Base-by-base conservation (phyloP, 2,329 filamentous ascomycete genomes). In the Lachnellula suecica region DNA sequence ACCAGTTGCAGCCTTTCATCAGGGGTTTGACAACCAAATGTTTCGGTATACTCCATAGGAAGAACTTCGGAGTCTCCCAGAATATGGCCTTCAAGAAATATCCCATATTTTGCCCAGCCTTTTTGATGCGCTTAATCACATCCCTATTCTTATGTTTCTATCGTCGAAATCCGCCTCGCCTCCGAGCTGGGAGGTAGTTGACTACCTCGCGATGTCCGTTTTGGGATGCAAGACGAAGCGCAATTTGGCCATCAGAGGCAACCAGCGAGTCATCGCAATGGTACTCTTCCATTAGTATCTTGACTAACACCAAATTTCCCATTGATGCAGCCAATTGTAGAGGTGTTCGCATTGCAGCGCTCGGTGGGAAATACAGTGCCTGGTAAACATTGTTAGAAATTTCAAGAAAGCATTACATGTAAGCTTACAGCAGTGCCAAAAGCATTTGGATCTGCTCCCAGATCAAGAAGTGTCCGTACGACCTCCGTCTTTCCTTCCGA, bases 191-290 rank as follows among this genome's bases (percentile, higher is more conserved):
- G 1, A 79, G 66, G 42, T 71, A 74, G 1, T 63, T 62, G 4
- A 78, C 74, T 3, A 78, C 64, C 7, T 77, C 74, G 15, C 69
- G 61, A 49, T 78, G 74, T 1, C 69, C 67, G 19, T 66, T 68
- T 1, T 58, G 52, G 0, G 73, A 73, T 0, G 76, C 76, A 1
- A 79, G 67, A 1, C 75, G 71, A 13, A 78, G 62, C 1, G 76
- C 75, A 1, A 72, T 66, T 46, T 75, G 70, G 0, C 75, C 76
- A 47, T 77, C 74, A 4, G 73, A 71, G 1, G 75, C 74, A 8
- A 78, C 64, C 4, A 75, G 46, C 1, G 65, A 59, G 58, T 78
- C 75, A 55, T 77, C 69, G 11, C 74, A 74, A 17, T 65, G 62
- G 20, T 71, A 70, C 11, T 71, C 68, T 17, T 73, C 66, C 43